Percentiles rank a stretch among this genome's conserved stretches.
phyloP scores from a whole-genome alignment of 441 rosid genomes.

The Raphanus hybrid region DNA sequence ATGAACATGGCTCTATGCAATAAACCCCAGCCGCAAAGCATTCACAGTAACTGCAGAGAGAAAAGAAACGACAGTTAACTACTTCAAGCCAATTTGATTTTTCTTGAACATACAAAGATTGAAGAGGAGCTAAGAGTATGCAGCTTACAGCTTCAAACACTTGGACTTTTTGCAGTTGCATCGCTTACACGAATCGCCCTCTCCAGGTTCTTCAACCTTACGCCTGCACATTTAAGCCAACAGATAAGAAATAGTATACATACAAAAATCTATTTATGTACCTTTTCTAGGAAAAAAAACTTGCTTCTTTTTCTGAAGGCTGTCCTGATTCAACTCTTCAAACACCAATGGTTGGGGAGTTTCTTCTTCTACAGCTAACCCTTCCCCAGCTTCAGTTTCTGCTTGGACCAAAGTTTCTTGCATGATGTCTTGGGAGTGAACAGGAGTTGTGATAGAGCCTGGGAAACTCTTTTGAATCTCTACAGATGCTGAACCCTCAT shows the following conservation, averaged over 20 bases:
- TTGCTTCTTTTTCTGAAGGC: constrained; percentile 81
- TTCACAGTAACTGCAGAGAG: not conserved
- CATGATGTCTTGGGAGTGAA: constrained; percentile 38
- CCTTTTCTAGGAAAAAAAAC: constrained; percentile 47
- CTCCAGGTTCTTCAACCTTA: constrained; percentile 69
- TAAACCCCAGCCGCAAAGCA: too few species aligned
- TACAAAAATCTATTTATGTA: constrained; percentile 38
- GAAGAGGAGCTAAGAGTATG: constrained; percentile 7
- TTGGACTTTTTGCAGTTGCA: constrained; percentile 99
- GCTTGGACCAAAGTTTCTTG: constrained; percentile 54
- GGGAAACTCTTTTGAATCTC: constrained; percentile 47
- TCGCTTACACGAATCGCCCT: constrained; percentile 82
- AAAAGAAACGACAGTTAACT: not conserved
- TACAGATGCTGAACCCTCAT: constrained; percentile 52
- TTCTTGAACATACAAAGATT: not conserved
- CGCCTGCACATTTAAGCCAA: constrained; percentile 77
- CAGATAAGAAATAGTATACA: constrained; percentile 34
- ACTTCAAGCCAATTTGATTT: constrained; percentile 9
- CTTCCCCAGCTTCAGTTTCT: constrained; percentile 54
- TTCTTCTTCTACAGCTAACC: constrained; percentile 41
- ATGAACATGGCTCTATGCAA: too few species aligned
- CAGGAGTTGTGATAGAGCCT: constrained; percentile 35
- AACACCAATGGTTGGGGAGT: constrained; percentile 43
- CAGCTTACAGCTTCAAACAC: constrained; percentile 97
- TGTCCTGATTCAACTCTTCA: constrained; percentile 64